phyloP scores from a whole-genome alignment of 768 basidiomycete species.

The Pisolithus orientalis region DNA sequence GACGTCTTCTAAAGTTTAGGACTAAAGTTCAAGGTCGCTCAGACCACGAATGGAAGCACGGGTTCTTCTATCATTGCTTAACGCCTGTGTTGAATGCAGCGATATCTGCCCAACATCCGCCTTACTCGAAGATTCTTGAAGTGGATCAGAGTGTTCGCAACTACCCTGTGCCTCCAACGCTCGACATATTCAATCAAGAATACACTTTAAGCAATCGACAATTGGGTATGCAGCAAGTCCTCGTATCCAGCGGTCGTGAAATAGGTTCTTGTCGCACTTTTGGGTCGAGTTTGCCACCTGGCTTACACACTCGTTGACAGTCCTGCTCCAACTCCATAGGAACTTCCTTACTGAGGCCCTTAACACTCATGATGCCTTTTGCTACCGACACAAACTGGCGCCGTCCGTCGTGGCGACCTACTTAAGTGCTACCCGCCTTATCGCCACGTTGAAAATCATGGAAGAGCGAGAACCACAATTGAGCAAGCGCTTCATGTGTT shows the following conservation, averaged over 20 bases:
- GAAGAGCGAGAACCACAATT: conserved; percentile 55
- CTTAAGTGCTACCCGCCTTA: conserved; percentile 50
- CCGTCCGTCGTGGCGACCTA: conserved; percentile 70
- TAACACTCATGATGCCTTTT: conserved; percentile 46
- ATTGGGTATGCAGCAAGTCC: conserved; percentile 57
- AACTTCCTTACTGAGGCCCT: conserved; percentile 64
- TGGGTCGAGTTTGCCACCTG: background rate
- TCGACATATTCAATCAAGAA: conserved; percentile 37
- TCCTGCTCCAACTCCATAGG: conserved; percentile 61
- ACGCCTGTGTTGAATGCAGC: conserved; percentile 57
- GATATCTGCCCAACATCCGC: conserved; percentile 44
- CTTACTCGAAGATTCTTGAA: conserved; percentile 45
- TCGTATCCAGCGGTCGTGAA: conserved; percentile 56
- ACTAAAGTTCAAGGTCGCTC: conserved; percentile 9
- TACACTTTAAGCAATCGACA: conserved; percentile 40
- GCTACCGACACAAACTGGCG: conserved; percentile 55
- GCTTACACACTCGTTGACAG: conserved; percentile 26
- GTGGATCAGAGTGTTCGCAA: conserved; percentile 53
- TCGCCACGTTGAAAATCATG: conserved; percentile 49
- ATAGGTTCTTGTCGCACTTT: conserved; percentile 36
- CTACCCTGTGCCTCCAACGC: conserved; percentile 45
- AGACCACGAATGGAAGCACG: conserved; percentile 72
- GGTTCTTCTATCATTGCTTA: conserved; percentile 57
- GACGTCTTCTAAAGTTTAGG: conserved; percentile 1
- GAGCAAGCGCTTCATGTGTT: conserved; percentile 58